Percentiles rank a stretch among this genome's conserved stretches.
Evolutionary conservation across 805 yeast species (phyloP).

Genomic region (Henningerozyma blattae): DNA sequence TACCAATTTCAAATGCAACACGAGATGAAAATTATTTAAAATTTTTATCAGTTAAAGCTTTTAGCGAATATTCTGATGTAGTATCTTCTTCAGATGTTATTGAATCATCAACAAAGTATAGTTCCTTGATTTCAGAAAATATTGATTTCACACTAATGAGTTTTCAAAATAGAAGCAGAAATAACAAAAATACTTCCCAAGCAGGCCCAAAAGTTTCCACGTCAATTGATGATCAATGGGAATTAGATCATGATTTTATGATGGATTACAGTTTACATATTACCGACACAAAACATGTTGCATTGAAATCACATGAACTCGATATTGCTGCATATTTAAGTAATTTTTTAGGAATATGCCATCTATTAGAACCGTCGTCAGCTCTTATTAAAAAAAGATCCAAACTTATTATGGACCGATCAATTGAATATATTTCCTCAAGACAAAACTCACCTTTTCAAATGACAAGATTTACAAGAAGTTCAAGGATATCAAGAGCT

Average conservation of each 20-base stretch:
- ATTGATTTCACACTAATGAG: conserved; percentile 13
- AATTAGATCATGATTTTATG: conserved; percentile 16
- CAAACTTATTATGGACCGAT: conserved; percentile 5
- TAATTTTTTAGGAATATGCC: neutral
- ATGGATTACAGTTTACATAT: conserved; percentile 17
- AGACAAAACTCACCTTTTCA: conserved; percentile 4
- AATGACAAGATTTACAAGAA: conserved; percentile 1
- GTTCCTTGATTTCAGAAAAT: conserved; percentile 14
- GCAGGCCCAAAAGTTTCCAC: conserved; percentile 1
- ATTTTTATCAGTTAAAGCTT: neutral
- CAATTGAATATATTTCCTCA: conserved; percentile 8
- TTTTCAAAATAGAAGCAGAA: neutral
- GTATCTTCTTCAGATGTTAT: conserved; percentile 13
- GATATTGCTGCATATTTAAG: conserved; percentile 7
- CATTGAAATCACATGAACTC: conserved; percentile 15
- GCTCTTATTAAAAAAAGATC: neutral
- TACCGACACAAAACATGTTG: conserved; percentile 6
- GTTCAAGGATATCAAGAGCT: conserved; percentile 18
- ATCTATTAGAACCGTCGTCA: neutral
- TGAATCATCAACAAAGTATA: conserved; percentile 4
- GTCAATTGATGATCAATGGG: conserved; percentile 12
- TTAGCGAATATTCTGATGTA: conserved; percentile 5
- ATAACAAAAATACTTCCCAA: too few species aligned
- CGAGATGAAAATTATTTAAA: neutral
- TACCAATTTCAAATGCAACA: conserved; percentile 1